Percentiles rank a stretch among this genome's conserved stretches.
These are phyloP conservation scores for Paramyrothecium roridum DNA, from an alignment of 2,329 filamentous ascomycete genomes.

Conservation along the genomic window DNA sequence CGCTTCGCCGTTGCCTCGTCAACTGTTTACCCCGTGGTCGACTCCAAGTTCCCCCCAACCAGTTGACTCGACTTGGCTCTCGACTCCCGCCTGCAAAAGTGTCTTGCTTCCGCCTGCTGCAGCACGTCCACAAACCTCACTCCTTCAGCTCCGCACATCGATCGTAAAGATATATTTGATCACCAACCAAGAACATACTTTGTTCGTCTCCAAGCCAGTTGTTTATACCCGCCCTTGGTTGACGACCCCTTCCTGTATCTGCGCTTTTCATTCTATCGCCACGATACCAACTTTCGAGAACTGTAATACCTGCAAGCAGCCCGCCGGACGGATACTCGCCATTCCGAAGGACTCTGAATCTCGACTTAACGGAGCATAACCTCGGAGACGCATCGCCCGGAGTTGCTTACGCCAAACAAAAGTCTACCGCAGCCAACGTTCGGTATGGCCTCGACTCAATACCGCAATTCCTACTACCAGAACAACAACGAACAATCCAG, in stretches of 20 bases:
- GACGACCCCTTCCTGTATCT: no score
- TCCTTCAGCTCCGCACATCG: neutral
- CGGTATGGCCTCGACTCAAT: conserved; percentile 51
- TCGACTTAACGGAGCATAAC: neutral
- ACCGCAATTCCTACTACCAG: conserved; percentile 49
- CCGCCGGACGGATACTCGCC: neutral
- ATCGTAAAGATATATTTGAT: no score
- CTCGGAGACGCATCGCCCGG: neutral
- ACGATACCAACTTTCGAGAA: no score
- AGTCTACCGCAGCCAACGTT: neutral
- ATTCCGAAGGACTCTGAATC: neutral
- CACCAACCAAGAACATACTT: neutral
- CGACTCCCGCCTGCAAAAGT: neutral
- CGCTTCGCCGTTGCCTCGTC: conserved; percentile 25
- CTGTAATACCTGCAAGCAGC: neutral
- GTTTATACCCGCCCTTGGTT: neutral
- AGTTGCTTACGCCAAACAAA: no score
- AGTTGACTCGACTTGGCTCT: neutral
- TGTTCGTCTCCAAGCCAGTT: neutral
- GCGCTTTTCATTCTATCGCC: no score
- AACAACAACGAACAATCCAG: conserved; percentile 34
- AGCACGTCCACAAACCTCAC: neutral
- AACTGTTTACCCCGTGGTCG: conserved; percentile 16
- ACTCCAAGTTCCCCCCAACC: neutral
- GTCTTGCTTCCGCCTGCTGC: neutral